Base-by-base conservation (phyloP, 768 basidiomycete genomes). In the Dacryopinax spathularia region DNA sequence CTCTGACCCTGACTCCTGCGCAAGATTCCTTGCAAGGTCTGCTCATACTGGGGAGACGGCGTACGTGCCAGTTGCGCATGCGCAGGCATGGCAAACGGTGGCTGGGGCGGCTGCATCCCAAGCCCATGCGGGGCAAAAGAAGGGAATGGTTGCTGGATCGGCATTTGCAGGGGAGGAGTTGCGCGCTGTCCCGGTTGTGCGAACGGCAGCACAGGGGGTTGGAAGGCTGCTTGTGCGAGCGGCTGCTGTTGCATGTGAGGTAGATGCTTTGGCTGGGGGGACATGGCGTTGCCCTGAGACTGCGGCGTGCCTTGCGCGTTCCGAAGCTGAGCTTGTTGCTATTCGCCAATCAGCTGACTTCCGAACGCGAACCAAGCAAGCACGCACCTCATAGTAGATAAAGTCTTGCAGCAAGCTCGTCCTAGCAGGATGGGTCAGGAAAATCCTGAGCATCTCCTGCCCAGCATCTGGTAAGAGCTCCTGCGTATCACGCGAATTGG, bases 401-500 rank as follows among this genome's bases (percentile, higher is more conserved):
- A 91, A 91, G 73, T 96, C 94, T 72, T 97, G 93, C 34, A 97
- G 77, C 34, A 97, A 78, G 7, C 92, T 93, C 1, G 96, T 98
- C 69, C 91, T 84, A 3, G 92, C 88, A 7, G 91, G 91, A 71
- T 96, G 94, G 1, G 87, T 87, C 66, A 91, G 84, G 80, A 98
- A 95, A 70, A 98, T 98, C 59, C 89, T 83, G 35, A 99, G 80
- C 85, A 98, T 95, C 73, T 98, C 95, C 72, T 90, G 87, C 0
- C 96, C 96, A 20, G 93, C 94, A 69, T 98, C 95, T 29, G 92
- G 91, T 44, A 94, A 83, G 15, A 98, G 80, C 71, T 98, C 96
- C 73, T 98, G 96, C 1, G 96, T 98, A 72, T 99, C 96, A 66
- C 96, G 84, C 7, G 93, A 96, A 70, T 96, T 96, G 1, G 96